phyloP scores from a whole-genome alignment of 441 rosid species.

The Gossypium trilobum region DNA sequence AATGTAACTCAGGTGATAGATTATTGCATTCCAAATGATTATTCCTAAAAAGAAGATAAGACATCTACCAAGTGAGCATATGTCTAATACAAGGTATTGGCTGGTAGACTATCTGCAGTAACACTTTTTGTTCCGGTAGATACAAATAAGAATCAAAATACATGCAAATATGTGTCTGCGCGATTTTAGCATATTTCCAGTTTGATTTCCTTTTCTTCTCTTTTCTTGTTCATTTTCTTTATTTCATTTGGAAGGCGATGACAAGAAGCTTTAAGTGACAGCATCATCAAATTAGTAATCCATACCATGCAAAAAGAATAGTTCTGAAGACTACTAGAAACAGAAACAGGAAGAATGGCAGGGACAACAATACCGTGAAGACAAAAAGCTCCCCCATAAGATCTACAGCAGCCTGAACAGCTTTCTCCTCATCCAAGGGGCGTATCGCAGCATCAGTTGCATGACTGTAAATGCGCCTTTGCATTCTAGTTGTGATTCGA shows the following conservation, averaged over 20 bases:
- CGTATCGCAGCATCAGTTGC: slow-evolving; percentile 76
- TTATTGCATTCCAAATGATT: neutral
- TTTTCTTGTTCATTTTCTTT: neutral
- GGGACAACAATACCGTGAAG: slow-evolving; percentile 48
- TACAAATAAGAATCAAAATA: neutral
- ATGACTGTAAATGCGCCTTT: slow-evolving; percentile 62
- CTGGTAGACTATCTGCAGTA: neutral
- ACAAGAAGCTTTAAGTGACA: neutral
- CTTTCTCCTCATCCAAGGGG: slow-evolving; percentile 82
- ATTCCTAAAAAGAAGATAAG: neutral
- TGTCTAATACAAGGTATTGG: neutral
- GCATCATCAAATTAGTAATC: slow-evolving; percentile 1
- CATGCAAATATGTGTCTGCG: neutral
- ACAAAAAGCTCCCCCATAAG: slow-evolving; percentile 81
- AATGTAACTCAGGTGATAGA: neutral
- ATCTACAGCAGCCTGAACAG: slow-evolving; percentile 89
- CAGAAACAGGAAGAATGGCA: neutral
- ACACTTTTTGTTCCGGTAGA: neutral
- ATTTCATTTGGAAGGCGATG: neutral
- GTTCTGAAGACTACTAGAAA: neutral
- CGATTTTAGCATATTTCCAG: neutral
- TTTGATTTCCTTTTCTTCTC: neutral
- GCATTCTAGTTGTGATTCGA: slow-evolving; percentile 58
- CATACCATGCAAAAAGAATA: neutral
- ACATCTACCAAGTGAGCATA: neutral